Percentiles rank a stretch among this genome's conserved stretches.
Conservation (phyloP, 2,329 filamentous ascomycete species). For the Clarireedia hainanense region DNA sequence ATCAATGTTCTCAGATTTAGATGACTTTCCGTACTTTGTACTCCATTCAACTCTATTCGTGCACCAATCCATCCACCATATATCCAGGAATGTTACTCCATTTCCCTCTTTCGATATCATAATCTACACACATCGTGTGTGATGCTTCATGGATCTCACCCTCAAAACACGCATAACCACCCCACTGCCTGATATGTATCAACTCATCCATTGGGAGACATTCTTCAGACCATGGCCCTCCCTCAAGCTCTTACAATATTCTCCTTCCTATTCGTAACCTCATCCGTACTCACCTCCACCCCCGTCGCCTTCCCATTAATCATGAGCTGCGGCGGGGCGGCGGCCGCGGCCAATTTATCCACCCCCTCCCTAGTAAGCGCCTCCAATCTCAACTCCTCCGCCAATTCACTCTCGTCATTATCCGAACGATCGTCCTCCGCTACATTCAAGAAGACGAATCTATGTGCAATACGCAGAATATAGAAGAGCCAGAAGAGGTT, state of each 20-base stretch:
- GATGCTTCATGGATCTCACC: too few species aligned
- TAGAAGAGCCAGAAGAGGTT: conserved; percentile 78
- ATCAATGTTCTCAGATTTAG: too few species aligned
- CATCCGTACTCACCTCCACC: conserved; percentile 6
- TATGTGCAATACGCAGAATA: conserved; percentile 65
- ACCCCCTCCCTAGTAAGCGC: not conserved
- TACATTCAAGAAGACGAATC: conserved; percentile 54
- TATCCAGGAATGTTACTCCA: too few species aligned
- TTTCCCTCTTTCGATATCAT: too few species aligned
- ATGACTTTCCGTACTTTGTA: too few species aligned
- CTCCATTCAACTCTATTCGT: too few species aligned
- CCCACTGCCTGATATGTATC: too few species aligned
- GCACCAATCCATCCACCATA: too few species aligned
- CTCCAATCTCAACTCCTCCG: conserved; percentile 14
- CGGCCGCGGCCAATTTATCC: not conserved
- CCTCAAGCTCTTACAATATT: not conserved
- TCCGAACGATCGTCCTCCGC: conserved; percentile 66
- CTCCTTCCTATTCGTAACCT: conserved; percentile 13
- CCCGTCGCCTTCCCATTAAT: conserved; percentile 11
- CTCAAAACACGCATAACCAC: too few species aligned
- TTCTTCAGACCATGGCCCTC: too few species aligned
- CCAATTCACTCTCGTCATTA: conserved; percentile 43
- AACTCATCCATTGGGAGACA: too few species aligned
- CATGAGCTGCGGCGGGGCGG: conserved; percentile 1
- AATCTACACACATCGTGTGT: too few species aligned